Evolutionary conservation across 2,329 filamentous ascomycete species (phyloP), one percentile per base, ranked within the genome.

Genomic region (Blastomyces gilchristii): DNA sequence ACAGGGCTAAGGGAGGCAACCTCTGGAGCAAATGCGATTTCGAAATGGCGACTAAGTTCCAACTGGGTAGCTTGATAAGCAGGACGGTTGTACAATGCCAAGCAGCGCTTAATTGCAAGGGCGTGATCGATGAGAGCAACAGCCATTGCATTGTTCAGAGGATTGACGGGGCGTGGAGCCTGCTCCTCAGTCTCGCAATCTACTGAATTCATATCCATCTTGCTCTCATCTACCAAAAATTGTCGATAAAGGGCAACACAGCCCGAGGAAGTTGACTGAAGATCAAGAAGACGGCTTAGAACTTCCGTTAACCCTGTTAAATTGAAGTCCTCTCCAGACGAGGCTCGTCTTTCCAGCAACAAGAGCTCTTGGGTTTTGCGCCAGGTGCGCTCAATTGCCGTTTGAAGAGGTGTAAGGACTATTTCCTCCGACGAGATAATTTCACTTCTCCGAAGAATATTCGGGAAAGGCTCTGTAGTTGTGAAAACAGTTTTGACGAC

Each of bases 121-220:
- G 91, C 90, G 74, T 97, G 92, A 70, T 97, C 94, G 52, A 96
- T 83, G 39, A 97, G 81, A 0, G 91, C 89, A 73, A 92, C 89
- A 71, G 88, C 88, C 67, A 97, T 85, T 1, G 91, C 90, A 58
- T 84, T 90, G 67, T 95, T 87, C 69, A 91, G 82, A 1, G 79
- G 78, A 67, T 82, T 80, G 34, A 78, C 70, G 12, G 73, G 72
- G 41, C 74, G 73, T 0, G 83, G 79, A 28, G 79, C 77, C 3
- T 85, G 78, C 28, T 80, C 73, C 56, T 82, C 78, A 2, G 77
- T 73, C 34, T 80, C 79, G 1, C 80, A 79, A 28, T 77, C 75
- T 43, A 60, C 54, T 25, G n/a, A 45, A 18, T 50, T 47, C 39
- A 37, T 31, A 50, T 43, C 12, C 14, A 49, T 22, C 11, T 53